Evolutionary conservation across 2,329 filamentous ascomycete species (phyloP), one percentile per base, ranked within the genome.

Genomic region (Cryphonectria nitschkei): DNA sequence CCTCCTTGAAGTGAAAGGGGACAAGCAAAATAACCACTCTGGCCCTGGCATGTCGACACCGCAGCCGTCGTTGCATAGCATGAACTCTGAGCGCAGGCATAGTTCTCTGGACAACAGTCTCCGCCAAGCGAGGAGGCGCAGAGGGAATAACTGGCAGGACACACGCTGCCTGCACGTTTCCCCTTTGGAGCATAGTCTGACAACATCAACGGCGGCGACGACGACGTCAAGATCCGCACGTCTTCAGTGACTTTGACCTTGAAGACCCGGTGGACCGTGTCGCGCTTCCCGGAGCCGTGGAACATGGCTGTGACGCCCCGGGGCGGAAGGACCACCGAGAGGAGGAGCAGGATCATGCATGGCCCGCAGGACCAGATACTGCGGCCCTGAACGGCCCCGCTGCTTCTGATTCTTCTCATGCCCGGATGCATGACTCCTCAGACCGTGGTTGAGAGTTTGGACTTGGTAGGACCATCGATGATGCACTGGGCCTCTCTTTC

Each of bases 41-140:
- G 64, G 43, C 70, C 80, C 74, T 74, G 79, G 67, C 76, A 84
- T 3, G 82, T 81, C 7, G 80, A 80, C 16, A 83, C 80, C 16
- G 80, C 81, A 52, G 79, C 82, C 0, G 83, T 84, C 5, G 84
- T 84, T 16, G 83, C 83, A 74, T 81, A 82, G 71, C 85, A 87
- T 50, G 83, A 84, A 46, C 83, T 79, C 61, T 78, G 79, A 2
- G 79, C 84, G 76, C 87, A 89, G 4, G 79, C 78, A 74, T 86
- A 88, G 54, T 80, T 76, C 5, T 81, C 76, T 1, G 85, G 85
- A 70, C 85, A 87, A 70, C 85, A 87, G 46, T 82, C 83, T 46
- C 85, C 85, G 29, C 77, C 75, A n/a, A 84, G 68, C 13, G 80
- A 80, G 3, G 77, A 74, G 6, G 83, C 77, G 64, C 84, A 86